Percentiles rank a stretch among this genome's conserved stretches.
These are phyloP conservation scores for Dendrobium catenatum DNA, from an alignment of 106 monocot genomes.

Conservation along the genomic window DNA sequence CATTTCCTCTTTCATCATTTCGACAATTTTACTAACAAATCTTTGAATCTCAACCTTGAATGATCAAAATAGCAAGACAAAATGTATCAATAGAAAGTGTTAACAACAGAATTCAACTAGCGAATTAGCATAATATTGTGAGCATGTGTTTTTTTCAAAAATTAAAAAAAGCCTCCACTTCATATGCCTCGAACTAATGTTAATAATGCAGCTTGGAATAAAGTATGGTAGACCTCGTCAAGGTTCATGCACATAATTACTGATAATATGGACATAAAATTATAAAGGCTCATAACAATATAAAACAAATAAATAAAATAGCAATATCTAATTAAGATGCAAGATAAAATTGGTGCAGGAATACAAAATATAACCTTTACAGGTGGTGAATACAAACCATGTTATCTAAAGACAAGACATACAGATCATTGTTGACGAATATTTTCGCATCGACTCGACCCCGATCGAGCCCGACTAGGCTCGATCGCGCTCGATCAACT, in stretches of 20 bases:
- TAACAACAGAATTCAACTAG: neutral
- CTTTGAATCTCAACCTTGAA: conserved; percentile 85
- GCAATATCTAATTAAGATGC: neutral
- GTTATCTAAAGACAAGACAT: neutral
- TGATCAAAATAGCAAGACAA: neutral
- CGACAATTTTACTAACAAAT: conserved; percentile 78
- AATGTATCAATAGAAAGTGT: neutral
- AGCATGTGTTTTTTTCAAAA: neutral
- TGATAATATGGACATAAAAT: neutral
- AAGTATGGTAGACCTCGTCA: neutral
- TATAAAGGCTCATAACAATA: neutral
- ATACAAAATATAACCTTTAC: neutral
- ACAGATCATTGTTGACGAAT: too few relatives aligned
- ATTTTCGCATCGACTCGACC: too few relatives aligned
- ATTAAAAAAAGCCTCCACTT: neutral
- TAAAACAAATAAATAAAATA: neutral
- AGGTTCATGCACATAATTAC: neutral
- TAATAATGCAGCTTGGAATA: neutral
- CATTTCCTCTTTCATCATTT: conserved; percentile 74
- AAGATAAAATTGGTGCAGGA: neutral
- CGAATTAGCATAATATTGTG: neutral
- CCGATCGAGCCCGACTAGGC: too few relatives aligned
- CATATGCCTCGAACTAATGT: neutral
- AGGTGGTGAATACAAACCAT: neutral
- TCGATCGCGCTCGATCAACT: too few relatives aligned